Base-by-base conservation (phyloP, 192 early-diverging fungal genomes). In the Coemansia sp. region DNA sequence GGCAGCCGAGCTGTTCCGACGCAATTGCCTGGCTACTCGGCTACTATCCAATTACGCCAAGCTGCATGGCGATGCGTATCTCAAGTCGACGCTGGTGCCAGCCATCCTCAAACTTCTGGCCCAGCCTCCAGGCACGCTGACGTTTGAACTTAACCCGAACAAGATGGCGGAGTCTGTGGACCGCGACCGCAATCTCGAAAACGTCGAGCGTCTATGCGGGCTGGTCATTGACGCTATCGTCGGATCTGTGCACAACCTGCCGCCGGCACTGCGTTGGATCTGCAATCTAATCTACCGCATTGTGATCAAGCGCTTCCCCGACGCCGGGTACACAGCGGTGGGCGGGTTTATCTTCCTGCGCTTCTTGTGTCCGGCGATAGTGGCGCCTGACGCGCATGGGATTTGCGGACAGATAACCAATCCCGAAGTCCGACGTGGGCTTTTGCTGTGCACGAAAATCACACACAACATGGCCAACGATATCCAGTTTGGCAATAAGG, bases 391-490 rank as follows among this genome's bases (percentile, higher is more conserved):
- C 69, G 73, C 82, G 10, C 90, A 92, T 65, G 90, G 88, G 4
- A 78, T 97, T 28, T 76, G 94, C 55, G 67, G 79, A 14, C 79
- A 85, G 28, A 84, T 88, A 26, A 78, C 84, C 28, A 72, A 79
- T 49, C 85, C 88, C 41, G 89, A 93, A 30, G 79, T 96, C 48
- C 85, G 91, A 21, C 88, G 96, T 58, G 94, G 96, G 41, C 76
- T 95, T 49, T 72, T 98, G 47, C 78, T 97, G 30, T 89, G 89
- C 44, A 96, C 94, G 21, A 98, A 98, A 71, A 92, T 97, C 14
- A 95, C 98, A 54, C 95, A 97, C 59, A 97, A 97, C 65, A 67
- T 98, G 50, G 94, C 95, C 24, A 98, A 98, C 69, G 92, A 96
- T 65, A 91, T 97, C 16, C 79, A 93, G 32, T 98, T 98, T 78